Evolutionary conservation across 169 alveolate species (phyloP).

Genomic region (Eimeria nieschulzi): DNA sequence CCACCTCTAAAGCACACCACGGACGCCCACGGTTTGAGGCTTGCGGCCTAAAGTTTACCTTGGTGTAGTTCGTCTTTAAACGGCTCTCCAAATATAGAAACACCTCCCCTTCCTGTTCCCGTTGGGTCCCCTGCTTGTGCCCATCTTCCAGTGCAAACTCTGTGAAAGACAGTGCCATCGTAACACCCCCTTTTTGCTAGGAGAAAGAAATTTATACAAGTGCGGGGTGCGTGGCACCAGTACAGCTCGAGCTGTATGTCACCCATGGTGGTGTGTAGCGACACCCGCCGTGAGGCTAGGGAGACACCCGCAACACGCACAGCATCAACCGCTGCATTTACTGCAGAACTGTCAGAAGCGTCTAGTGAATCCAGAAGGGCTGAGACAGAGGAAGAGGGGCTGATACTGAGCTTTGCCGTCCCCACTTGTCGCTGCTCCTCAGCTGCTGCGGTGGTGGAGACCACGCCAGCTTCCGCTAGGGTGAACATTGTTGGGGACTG

Average conservation of each 20-base stretch:
- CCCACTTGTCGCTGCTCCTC: neutral
- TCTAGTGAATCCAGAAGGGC: neutral
- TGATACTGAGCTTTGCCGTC: neutral
- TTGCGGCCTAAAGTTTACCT: neutral
- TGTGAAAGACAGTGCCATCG: conserved; percentile 88
- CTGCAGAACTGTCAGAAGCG: neutral
- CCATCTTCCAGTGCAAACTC: conserved; percentile 87
- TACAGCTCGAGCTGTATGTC: conserved; percentile 94
- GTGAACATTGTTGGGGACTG: neutral
- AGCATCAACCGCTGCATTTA: neutral
- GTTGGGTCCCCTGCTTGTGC: conserved; percentile 94
- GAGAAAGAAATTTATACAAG: conserved; percentile 91
- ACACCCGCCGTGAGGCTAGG: conserved; percentile 80
- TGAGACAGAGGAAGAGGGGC: neutral
- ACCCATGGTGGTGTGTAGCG: conserved; percentile 95
- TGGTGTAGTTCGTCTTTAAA: conserved; percentile 93
- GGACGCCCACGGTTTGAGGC: no score
- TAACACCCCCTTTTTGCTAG: conserved; percentile 89
- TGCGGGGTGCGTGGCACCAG: conserved; percentile 89
- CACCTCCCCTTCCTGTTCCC: conserved; percentile 93
- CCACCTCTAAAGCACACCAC: no score
- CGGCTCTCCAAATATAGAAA: conserved; percentile 88
- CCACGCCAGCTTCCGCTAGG: neutral
- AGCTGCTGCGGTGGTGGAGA: neutral
- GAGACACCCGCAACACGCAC: neutral